phyloP scores from a whole-genome alignment of 352 stramenopile genomes.

The Aphanomyces invadans region DNA sequence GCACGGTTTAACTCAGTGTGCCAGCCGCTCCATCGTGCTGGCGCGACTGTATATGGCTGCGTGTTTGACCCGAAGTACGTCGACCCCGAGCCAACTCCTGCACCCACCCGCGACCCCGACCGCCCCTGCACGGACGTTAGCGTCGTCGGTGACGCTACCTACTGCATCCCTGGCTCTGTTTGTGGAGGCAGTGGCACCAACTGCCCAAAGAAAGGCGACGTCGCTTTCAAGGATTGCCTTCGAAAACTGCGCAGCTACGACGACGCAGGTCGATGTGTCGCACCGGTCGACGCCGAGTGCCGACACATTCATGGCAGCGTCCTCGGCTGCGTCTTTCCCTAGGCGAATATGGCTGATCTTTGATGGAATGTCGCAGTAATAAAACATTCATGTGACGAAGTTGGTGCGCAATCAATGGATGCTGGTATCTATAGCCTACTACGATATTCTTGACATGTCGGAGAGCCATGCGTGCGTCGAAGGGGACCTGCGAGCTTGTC shows the following conservation, averaged over 20 bases:
- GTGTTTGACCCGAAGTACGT: conserved; percentile 27
- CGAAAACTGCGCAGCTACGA: conserved; percentile 27
- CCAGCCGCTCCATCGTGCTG: conserved; percentile 21
- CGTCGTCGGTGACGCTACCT: conserved; percentile 36
- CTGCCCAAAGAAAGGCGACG: conserved; percentile 35
- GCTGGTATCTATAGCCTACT: no score
- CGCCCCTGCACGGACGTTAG: conserved; percentile 32
- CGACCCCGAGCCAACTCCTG: not conserved
- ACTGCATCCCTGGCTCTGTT: conserved; percentile 37
- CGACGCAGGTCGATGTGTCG: conserved; percentile 28
- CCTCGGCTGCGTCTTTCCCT: conserved; percentile 39
- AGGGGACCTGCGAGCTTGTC: no score
- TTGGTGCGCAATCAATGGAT: no score
- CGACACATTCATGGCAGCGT: conserved; percentile 24
- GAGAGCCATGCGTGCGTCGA: no score
- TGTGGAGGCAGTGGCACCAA: conserved; percentile 27
- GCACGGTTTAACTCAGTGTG: conserved; percentile 37
- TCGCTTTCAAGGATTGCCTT: conserved; percentile 32
- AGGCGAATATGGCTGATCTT: conserved; percentile 2
- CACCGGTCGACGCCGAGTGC: conserved; percentile 37
- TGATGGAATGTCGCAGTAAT: no score
- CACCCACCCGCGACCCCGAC: not conserved
- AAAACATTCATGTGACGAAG: no score
- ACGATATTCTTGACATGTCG: no score
- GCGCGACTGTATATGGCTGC: conserved; percentile 30